Percentiles rank a stretch among this genome's conserved stretches.
These are phyloP conservation scores for Dioszegia aurantiaca DNA, from an alignment of 768 basidiomycete species.

Conservation along the genomic window DNA sequence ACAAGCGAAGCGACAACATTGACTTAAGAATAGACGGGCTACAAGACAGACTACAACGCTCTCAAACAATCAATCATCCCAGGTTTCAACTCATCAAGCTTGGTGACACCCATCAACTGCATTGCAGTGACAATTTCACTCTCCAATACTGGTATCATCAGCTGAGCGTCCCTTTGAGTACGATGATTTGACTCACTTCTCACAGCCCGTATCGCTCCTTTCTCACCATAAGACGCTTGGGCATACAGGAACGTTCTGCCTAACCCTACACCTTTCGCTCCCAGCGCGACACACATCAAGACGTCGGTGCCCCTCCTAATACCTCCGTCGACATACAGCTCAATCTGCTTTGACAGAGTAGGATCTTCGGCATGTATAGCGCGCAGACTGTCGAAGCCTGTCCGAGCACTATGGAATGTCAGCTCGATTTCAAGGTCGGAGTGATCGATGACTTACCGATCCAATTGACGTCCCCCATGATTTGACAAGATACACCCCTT, in stretches of 20 bases:
- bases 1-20: no score
- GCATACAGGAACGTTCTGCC: constrained; percentile 54
- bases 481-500: constrained; percentile 51
- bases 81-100: constrained; percentile 38
- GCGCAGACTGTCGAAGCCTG: constrained; percentile 57
- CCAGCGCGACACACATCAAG: constrained; percentile 77
- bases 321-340: constrained; percentile 84
- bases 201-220: constrained; percentile 50
- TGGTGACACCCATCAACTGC: constrained; percentile 43
- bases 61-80: constrained; percentile 45
- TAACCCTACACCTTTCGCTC: constrained; percentile 52
- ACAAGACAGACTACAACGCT: not conserved
- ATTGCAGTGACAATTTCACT: constrained; percentile 49
- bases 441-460: constrained; percentile 25
- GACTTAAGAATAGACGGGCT: not conserved
- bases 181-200: constrained; percentile 38
- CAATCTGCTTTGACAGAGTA: constrained; percentile 44
- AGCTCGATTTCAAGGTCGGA: not conserved
- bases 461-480: constrained; percentile 61
- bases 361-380: constrained; percentile 46
- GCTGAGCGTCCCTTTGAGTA: not conserved
- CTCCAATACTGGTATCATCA: constrained; percentile 42
- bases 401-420: constrained; percentile 29
- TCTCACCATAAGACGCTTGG: constrained; percentile 53
- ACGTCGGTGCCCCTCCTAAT: constrained; percentile 79